Percentiles rank a stretch among this genome's conserved stretches.
These are phyloP conservation scores for Erucastrum elatum DNA, from an alignment of 345 rosid genomes.

Conservation along the genomic window DNA sequence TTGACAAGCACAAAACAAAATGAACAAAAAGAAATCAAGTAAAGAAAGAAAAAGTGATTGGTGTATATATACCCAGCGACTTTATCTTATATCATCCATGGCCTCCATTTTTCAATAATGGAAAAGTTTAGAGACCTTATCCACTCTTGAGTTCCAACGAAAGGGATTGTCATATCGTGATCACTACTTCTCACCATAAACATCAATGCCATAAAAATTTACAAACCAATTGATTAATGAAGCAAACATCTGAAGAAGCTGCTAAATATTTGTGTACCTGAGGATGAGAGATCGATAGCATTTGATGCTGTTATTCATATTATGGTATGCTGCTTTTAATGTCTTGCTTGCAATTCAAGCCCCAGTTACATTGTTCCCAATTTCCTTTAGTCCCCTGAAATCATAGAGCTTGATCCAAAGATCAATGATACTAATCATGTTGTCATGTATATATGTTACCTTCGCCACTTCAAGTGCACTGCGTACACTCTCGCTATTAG, in stretches of 20 bases:
- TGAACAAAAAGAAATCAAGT: neutral
- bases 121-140: slow-evolving; percentile 56
- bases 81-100: slow-evolving; percentile 54
- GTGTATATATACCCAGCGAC: slow-evolving; percentile 39
- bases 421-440: neutral
- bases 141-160: slow-evolving; percentile 62
- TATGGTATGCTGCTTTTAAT: slow-evolving; percentile 28
- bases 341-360: neutral
- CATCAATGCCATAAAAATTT: neutral
- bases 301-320: slow-evolving; percentile 21
- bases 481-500: slow-evolving; percentile 28
- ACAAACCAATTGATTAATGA: neutral
- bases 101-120: slow-evolving; percentile 60
- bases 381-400: slow-evolving; percentile 20
- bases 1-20: neutral
- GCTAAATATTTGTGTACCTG: slow-evolving; percentile 17
- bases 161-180: slow-evolving; percentile 60
- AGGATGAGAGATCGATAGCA: slow-evolving; percentile 35
- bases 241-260: neutral
- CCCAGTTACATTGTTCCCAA: slow-evolving; percentile 16
- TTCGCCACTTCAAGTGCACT: slow-evolving; percentile 20
- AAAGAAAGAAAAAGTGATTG: neutral
- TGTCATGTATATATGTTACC: slow-evolving; percentile 5
- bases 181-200: slow-evolving; percentile 52
- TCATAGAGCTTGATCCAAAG: slow-evolving; percentile 3